Conservation (phyloP, 2,329 filamentous ascomycete genomes). For the Coniochaeta sp. region DNA sequence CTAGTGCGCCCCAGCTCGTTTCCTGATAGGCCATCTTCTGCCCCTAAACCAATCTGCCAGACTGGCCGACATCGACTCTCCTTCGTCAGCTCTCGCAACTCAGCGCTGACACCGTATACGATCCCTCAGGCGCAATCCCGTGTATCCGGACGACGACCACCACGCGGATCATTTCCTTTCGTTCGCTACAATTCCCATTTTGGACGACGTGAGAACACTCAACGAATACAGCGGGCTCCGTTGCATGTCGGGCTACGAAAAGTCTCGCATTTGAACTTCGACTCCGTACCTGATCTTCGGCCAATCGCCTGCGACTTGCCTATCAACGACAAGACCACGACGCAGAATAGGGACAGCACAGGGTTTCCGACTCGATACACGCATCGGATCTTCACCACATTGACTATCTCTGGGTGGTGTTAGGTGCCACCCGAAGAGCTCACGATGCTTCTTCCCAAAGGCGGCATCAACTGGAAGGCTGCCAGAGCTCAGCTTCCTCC, state of each 20-base stretch:
- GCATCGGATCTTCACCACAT: neutral
- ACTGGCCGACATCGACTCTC: slow-evolving; percentile 1
- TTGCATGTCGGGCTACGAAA: slow-evolving; percentile 1
- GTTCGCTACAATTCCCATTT: neutral
- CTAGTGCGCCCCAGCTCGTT: neutral
- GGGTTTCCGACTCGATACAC: neutral
- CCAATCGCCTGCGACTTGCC: neutral
- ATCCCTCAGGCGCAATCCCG: neutral
- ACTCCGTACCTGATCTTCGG: neutral
- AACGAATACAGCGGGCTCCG: neutral
- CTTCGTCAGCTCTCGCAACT: neutral
- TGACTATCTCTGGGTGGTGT: slow-evolving; percentile 25
- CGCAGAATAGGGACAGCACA: neutral
- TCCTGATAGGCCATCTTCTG: neutral
- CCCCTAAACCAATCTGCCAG: neutral
- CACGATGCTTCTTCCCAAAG: slow-evolving; percentile 83
- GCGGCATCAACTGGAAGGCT: slow-evolving; percentile 87
- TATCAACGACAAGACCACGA: neutral
- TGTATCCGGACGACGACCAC: neutral
- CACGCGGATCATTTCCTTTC: neutral
- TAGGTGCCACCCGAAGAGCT: slow-evolving; percentile 29
- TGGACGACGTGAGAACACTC: neutral
- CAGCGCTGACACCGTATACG: neutral
- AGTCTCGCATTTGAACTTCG: neutral
- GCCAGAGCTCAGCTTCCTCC: slow-evolving; percentile 73